Conservation (phyloP, 257 asterid genomes). For the Galeopsis tetrahit region DNA sequence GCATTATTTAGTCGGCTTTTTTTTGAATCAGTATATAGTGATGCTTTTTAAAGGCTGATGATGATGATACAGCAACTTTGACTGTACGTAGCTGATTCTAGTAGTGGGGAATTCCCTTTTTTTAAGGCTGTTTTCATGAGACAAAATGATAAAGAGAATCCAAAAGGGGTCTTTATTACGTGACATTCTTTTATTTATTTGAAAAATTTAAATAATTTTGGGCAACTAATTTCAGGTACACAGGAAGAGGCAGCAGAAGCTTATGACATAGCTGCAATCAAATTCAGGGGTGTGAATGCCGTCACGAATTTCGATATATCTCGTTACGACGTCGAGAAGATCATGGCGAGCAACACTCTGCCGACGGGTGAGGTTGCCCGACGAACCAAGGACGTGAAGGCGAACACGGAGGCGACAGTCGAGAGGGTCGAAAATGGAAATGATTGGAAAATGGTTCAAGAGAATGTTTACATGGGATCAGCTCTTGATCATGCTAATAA, state of each 20-base stretch:
- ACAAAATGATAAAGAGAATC: slow-evolving; percentile 37
- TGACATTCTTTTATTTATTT: slow-evolving; percentile 8
- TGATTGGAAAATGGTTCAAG: slow-evolving; percentile 51
- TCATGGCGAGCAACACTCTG: slow-evolving; percentile 58
- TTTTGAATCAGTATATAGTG: slow-evolving; percentile 20
- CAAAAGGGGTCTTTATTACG: slow-evolving; percentile 2
- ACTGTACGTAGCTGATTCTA: slow-evolving; percentile 33
- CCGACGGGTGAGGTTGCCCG: slow-evolving; percentile 62
- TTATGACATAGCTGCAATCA: slow-evolving; percentile 70
- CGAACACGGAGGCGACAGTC: slow-evolving; percentile 6
- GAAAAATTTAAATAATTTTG: neutral
- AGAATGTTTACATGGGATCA: slow-evolving; percentile 19
- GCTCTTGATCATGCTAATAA: neutral
- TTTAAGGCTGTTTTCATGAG: slow-evolving; percentile 41
- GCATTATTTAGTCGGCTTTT: neutral
- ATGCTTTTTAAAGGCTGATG: slow-evolving; percentile 42
- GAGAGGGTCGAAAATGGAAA: slow-evolving; percentile 9
- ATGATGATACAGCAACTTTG: slow-evolving; percentile 39
- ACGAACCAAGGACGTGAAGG: slow-evolving; percentile 54
- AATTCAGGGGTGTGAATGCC: slow-evolving; percentile 62
- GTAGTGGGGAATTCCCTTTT: slow-evolving; percentile 37
- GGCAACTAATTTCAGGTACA: slow-evolving; percentile 43
- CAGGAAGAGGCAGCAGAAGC: slow-evolving; percentile 82
- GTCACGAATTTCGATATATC: slow-evolving; percentile 67
- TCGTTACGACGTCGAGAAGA: slow-evolving; percentile 63